phyloP scores from a whole-genome alignment of 139 green algal genomes.

The Trebouxia sp. region DNA sequence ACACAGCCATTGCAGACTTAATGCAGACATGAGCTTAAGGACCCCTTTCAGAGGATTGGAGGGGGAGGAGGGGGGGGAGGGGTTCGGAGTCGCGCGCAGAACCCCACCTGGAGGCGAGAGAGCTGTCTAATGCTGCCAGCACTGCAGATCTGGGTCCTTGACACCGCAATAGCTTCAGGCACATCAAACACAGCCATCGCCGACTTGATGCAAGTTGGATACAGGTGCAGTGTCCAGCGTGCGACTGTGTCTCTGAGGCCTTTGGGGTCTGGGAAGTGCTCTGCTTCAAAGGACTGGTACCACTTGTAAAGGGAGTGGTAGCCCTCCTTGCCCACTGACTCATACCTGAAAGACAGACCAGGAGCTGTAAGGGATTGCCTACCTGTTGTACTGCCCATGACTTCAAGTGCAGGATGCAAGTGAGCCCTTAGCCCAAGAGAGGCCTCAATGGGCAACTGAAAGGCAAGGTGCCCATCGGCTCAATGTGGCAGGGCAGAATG shows the following conservation, averaged over 20 bases:
- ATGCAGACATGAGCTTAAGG: no score
- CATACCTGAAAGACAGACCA: constrained; percentile 48
- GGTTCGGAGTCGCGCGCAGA: no score
- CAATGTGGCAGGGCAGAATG: no score
- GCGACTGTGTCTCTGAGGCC: constrained; percentile 59
- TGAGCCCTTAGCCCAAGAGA: no score
- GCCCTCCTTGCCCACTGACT: constrained; percentile 67
- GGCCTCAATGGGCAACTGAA: no score
- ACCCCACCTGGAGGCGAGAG: constrained; percentile 61
- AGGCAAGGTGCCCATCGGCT: no score
- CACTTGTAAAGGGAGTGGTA: constrained; percentile 76
- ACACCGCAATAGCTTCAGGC: constrained; percentile 79
- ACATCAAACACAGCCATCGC: constrained; percentile 84
- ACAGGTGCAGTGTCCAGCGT: constrained; percentile 65
- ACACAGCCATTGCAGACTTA: no score
- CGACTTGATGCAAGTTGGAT: constrained; percentile 71
- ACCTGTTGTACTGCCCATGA: no score
- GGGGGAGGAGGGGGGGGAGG: no score
- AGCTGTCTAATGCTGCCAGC: constrained; percentile 44
- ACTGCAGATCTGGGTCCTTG: constrained; percentile 66
- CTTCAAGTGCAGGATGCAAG: no score
- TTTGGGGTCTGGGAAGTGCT: constrained; percentile 85
- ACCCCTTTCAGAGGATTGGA: no score
- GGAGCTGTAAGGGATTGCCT: neutral
- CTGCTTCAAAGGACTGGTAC: constrained; percentile 75